Evolutionary conservation across 805 yeast genomes (phyloP), one percentile per base, ranked within the genome.

Genomic region (Candida xiaguanensis): DNA sequence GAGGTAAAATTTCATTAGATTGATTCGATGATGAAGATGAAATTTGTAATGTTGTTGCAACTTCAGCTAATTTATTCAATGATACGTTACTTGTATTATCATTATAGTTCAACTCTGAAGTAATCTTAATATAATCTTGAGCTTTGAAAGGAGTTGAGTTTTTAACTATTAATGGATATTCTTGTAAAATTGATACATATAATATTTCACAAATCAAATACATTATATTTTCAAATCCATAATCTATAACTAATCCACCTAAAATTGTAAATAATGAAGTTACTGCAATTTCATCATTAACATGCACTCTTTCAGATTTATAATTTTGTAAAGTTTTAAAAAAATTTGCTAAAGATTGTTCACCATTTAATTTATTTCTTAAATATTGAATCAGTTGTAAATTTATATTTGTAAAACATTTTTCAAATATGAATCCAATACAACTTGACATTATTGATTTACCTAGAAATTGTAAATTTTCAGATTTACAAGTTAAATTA

Each of bases 161-260:
- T 53, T 65, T 74, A n/a, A 77, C 67, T 4, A 78, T 67, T 40
- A 83, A 56, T 8, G 93, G 91, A 52, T 80, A 84, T 45, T 82
- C 88, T 31, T 68, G 68, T 28, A 79, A 53, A 5, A 85, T 67
- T 20, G 75, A 61, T 38, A 74, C 79, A 53, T 80, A 82, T 49
- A 83, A 75, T 2, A 85, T 70, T 47, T 84, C 91, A 45, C 85
- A 75, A 19, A 87, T 57, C 2, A 85, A 81, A 42, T 71, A 71
- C 41, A 84, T 61, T n/a, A 81, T 70, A 2, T 72, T 55, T 51
- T 87, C 89, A 55, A 86, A 86, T 1, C 95, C 95, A 63, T 81
- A 86, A 58, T 86, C 95, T 45, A 78, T 81, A 26, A 83, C 72
- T 44, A 87, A 74, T 8, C 83, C 80, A 2, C 93, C 95, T 15